Evolutionary conservation across 768 basidiomycete species (phyloP), one percentile per base, ranked within the genome.

Genomic region (Pleurotus pulmonarius): DNA sequence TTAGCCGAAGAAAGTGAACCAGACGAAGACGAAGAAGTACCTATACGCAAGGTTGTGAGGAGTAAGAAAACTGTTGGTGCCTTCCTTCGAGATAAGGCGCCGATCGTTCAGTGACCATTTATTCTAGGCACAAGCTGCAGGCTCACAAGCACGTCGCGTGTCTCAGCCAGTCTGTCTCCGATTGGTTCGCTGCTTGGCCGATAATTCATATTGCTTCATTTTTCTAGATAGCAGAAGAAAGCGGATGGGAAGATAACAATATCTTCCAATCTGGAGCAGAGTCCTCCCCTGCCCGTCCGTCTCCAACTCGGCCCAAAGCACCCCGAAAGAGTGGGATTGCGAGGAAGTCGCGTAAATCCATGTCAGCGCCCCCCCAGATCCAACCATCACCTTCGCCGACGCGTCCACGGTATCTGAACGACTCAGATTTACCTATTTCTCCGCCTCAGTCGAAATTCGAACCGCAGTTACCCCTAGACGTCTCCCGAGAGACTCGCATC

Each of bases 231-330:
- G 67, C 44, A 24, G 87, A 89, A 39, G 89, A 90, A 53, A 92
- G 90, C 62, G 90, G 89, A 34, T 93, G 91, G 90, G 91, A 93
- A 64, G 91, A 92, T 61, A 92, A 91, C 64, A 93, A 94, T 60
- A 83, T 92, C 25, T 94, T 94, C 67, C 91, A 94, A 65, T 92
- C 90, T 7, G 91, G 90, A n/a, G 87, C 87, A 4, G 91, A 93
- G 63, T 88, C 87, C 5, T 92, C 90, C 12, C 90, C 91, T 34
- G 69, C 67, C 8, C 86, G 85, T 15, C 83, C 87, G 37, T 81
- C 85, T 4, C 87, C 85, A 45, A 58, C 71, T 57, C 70, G 75
- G 61, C 62, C 74, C 54, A 77, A 78, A 69, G 60, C 69, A 61
- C 64, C 74, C 45, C 65, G 77, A 57, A 73, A 79, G 59, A 78